Evolutionary conservation across 148 eudicot species (phyloP).

Genomic region (Camellia japonica): DNA sequence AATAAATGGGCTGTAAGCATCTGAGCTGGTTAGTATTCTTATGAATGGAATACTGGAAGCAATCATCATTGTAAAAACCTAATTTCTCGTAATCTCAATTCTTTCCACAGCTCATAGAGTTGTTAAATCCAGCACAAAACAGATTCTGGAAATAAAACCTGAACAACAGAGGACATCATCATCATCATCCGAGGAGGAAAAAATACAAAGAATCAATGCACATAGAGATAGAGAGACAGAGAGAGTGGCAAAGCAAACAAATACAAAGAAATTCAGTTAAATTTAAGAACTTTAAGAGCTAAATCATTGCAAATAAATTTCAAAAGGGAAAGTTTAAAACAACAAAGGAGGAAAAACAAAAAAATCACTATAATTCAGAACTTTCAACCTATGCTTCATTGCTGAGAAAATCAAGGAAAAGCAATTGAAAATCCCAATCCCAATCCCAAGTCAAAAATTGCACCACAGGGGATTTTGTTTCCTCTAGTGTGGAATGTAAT

Average conservation of each 20-base stretch:
- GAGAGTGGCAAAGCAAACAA: not conserved
- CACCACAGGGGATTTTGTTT: not conserved
- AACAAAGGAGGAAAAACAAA: not conserved
- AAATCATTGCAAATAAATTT: too few species aligned
- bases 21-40: conserved; percentile 45
- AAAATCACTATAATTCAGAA: not conserved
- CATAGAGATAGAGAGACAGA: not conserved
- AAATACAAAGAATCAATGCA: not conserved
- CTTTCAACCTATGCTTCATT: not conserved
- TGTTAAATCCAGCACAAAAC: not conserved
- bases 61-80: conserved; percentile 34
- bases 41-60: conserved; percentile 40
- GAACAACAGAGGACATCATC: conserved; percentile 9
- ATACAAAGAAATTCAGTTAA: not conserved
- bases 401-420: not conserved
- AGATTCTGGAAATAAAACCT: conserved; percentile 12
- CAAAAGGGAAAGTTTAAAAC: not conserved
- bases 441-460: not conserved
- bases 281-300: not conserved
- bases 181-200: not conserved
- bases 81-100: conserved; percentile 21
- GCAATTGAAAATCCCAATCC: not conserved
- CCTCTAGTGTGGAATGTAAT: not conserved
- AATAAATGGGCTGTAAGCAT: conserved; percentile 45
- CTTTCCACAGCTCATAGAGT: conserved; percentile 1